Conservation (phyloP, 2,329 filamentous ascomycete species). For the Ophioceras dolichostomum region DNA sequence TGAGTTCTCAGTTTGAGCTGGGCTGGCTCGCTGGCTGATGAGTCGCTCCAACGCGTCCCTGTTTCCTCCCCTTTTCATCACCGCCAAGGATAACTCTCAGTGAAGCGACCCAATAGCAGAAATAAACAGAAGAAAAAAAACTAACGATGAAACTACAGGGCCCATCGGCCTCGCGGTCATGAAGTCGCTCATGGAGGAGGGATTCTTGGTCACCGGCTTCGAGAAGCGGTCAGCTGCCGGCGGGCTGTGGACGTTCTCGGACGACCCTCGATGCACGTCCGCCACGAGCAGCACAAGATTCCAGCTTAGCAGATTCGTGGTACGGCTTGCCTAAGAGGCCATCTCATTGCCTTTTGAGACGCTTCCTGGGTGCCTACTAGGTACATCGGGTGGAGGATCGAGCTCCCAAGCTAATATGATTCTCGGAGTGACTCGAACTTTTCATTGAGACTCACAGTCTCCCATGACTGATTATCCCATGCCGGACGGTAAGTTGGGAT, state of each 20-base stretch:
- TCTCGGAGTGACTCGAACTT: neutral
- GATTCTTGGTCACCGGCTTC: conserved; percentile 29
- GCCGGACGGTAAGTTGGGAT: conserved; percentile 5
- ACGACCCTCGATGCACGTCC: conserved; percentile 20
- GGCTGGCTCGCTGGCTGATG: too few relatives aligned
- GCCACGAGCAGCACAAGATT: conserved; percentile 14
- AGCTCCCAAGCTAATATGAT: conserved; percentile 1
- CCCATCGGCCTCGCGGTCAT: conserved; percentile 20
- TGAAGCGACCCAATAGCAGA: neutral
- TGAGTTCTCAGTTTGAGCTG: neutral
- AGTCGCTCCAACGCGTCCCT: too few relatives aligned
- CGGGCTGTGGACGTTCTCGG: conserved; percentile 29
- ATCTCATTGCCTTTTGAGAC: conserved; percentile 19
- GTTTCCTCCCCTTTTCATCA: too few relatives aligned
- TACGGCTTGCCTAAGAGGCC: conserved; percentile 8
- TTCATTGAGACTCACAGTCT: conserved; percentile 11
- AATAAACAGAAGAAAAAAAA: neutral
- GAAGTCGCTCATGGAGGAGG: conserved; percentile 25
- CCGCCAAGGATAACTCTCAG: too few relatives aligned
- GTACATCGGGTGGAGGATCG: neutral
- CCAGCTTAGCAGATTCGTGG: conserved; percentile 5
- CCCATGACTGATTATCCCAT: conserved; percentile 24
- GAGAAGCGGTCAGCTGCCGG: conserved; percentile 27
- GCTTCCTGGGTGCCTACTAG: neutral
- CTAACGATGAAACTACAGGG: neutral